Evolutionary conservation across 2,329 filamentous ascomycete genomes (phyloP).

Genomic region (Ophiostoma triangulosporum): DNA sequence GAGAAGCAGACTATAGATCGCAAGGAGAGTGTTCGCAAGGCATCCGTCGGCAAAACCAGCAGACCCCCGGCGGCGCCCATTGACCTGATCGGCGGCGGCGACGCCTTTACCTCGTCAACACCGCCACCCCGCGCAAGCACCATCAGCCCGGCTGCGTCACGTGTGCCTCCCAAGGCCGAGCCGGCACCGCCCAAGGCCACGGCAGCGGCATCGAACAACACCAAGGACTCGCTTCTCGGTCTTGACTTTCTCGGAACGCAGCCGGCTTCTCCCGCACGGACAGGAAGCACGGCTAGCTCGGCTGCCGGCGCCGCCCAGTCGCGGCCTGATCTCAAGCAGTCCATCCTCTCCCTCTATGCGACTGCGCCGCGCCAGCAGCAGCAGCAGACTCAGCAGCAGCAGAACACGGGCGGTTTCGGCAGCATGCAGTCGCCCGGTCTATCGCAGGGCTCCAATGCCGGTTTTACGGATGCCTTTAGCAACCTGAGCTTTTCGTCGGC

Average conservation of each 20-base stretch:
- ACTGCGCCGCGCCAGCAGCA: constrained; percentile 64
- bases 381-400: constrained; percentile 43
- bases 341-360: constrained; percentile 88
- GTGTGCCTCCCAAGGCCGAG: constrained; percentile 46
- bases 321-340: constrained; percentile 89
- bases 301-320: constrained; percentile 49
- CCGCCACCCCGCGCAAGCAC: constrained; percentile 60
- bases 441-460: constrained; percentile 22
- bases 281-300: constrained; percentile 59
- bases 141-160: constrained; percentile 48
- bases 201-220: constrained; percentile 26
- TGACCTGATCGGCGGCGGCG: constrained; percentile 72
- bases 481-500: constrained; percentile 30
- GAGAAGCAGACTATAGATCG: constrained; percentile 52
- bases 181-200: constrained; percentile 54
- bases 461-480: constrained; percentile 20
- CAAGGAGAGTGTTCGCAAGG: constrained; percentile 47
- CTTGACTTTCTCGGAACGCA: constrained; percentile 79
- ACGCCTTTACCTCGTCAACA: constrained; percentile 23
- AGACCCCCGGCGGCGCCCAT: constrained; percentile 17
- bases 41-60: constrained; percentile 33
- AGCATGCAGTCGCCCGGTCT: constrained; percentile 32
- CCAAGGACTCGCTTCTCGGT: constrained; percentile 81
- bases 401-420: constrained; percentile 48
- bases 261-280: constrained; percentile 57